A percentile compares a stretch with the other conserved stretches of the same genome.
These are phyloP conservation scores for Pecoramyces ruminantium DNA, from an alignment of 192 early-diverging fungal species.

Conservation along the genomic window DNA sequence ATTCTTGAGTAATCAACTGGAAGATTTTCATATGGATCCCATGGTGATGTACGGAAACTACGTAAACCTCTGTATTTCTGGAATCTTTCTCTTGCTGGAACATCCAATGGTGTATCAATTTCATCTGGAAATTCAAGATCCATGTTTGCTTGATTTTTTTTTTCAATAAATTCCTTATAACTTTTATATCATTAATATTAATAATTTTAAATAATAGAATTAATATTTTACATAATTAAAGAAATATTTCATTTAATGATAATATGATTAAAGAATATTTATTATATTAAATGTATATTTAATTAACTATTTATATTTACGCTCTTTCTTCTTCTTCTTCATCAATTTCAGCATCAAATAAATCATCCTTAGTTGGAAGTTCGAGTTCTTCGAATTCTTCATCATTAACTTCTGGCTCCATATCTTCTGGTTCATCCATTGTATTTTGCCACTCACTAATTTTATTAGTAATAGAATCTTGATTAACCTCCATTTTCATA, in stretches of 20 bases:
- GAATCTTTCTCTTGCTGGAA: slow-evolving; percentile 70
- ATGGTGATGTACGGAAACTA: slow-evolving; percentile 84
- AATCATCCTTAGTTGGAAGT: slow-evolving; percentile 11
- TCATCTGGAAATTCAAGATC: slow-evolving; percentile 91
- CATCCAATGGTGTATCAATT: slow-evolving; percentile 80
- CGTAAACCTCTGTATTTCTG: slow-evolving; percentile 87
- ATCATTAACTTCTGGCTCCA: slow-evolving; percentile 5
- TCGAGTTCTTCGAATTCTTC: slow-evolving; percentile 31
- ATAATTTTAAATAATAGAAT: no score
- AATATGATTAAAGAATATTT: no score
- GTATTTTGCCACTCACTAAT: slow-evolving; percentile 8
- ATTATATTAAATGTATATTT: no score
- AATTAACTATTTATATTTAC: neutral
- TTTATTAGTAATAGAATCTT: neutral
- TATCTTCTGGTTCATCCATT: neutral
- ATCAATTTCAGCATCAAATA: slow-evolving; percentile 22
- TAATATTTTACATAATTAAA: no score
- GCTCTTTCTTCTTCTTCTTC: slow-evolving; percentile 11
- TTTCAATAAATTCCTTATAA: slow-evolving; percentile 33
- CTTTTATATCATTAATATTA: no score
- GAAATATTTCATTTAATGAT: no score
- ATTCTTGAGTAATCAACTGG: slow-evolving; percentile 90
- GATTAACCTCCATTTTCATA: slow-evolving; percentile 22
- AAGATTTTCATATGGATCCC: slow-evolving; percentile 97
- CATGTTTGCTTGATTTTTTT: slow-evolving; percentile 29